A percentile compares a stretch with the other conserved stretches of the same genome.
These are phyloP conservation scores for Endoconidiophora laricicola DNA, from an alignment of 2,329 filamentous ascomycete genomes.

Conservation along the genomic window DNA sequence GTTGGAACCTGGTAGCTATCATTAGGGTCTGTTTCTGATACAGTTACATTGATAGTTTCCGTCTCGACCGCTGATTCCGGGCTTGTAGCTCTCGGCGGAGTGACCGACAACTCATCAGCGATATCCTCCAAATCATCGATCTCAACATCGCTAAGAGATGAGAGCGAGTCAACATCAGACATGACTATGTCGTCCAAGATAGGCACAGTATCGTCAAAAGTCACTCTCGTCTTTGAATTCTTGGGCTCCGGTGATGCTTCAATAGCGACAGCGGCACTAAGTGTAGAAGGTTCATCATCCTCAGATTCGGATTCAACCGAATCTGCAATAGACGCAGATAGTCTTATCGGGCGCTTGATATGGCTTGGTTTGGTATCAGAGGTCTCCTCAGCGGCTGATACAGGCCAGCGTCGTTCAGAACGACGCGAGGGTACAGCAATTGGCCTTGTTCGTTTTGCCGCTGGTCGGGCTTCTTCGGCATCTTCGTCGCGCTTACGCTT, in stretches of 20 bases:
- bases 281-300: background rate
- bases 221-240: too few species aligned
- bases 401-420: too few species aligned
- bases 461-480: background rate
- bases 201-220: background rate
- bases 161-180: conserved; percentile 8
- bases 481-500: conserved; percentile 1
- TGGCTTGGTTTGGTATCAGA: too few species aligned
- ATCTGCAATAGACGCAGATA: background rate
- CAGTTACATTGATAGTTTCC: background rate
- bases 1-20: conserved; percentile 14
- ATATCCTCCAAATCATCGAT: conserved; percentile 10
- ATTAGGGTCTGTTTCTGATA: background rate
- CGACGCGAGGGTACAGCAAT: background rate
- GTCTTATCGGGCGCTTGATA: background rate
- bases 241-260: background rate
- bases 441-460: conserved; percentile 1
- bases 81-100: conserved; percentile 2
- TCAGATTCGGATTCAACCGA: background rate
- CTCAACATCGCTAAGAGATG: conserved; percentile 11
- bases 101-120: background rate
- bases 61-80: background rate
- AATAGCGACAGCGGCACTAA: background rate
- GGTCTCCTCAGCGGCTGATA: too few species aligned
- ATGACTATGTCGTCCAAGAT: background rate